A percentile compares a stretch with the other conserved stretches of the same genome.
These are phyloP conservation scores for Panaeolus cyanescens DNA, from an alignment of 768 basidiomycete species.

Conservation along the genomic window DNA sequence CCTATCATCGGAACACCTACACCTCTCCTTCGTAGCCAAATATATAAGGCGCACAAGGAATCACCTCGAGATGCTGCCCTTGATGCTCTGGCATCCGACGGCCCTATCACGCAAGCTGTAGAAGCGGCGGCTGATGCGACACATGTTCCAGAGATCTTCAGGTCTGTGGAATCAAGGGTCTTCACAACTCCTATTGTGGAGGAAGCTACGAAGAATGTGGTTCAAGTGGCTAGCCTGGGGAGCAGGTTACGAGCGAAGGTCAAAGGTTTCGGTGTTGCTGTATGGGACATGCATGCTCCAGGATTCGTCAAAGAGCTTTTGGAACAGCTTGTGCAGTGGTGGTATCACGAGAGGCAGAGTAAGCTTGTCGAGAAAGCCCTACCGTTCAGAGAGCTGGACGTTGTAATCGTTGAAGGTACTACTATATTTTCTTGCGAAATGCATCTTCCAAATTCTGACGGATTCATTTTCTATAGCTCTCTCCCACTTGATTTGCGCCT, in stretches of 20 bases:
- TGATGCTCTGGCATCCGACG: conserved; percentile 59
- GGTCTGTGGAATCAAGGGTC: conserved; percentile 20
- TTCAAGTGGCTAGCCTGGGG: conserved; percentile 11
- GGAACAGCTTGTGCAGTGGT: conserved; percentile 46
- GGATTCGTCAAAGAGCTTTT: conserved; percentile 23
- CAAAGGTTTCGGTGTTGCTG: background rate
- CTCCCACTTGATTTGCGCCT: conserved; percentile 66
- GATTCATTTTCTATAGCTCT: conserved; percentile 46
- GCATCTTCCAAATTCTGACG: conserved; percentile 1
- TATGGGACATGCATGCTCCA: conserved; percentile 30
- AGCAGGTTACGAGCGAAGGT: conserved; percentile 9
- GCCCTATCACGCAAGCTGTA: conserved; percentile 51
- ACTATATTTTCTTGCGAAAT: conserved; percentile 11
- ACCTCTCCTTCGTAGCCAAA: conserved; percentile 41
- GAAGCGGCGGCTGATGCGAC: conserved; percentile 45
- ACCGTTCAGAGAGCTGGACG: conserved; percentile 64
- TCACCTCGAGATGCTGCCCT: conserved; percentile 58
- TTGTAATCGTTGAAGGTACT: conserved; percentile 62
- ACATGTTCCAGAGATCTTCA: conserved; percentile 39
- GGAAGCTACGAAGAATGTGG: conserved; percentile 21
- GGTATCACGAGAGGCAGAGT: conserved; percentile 55
- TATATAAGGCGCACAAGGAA: conserved; percentile 44
- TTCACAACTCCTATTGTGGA: conserved; percentile 18
- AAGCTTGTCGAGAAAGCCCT: conserved; percentile 55
- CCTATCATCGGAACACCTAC: conserved; percentile 37